These are phyloP conservation scores for Talaromyces sp. DNA, from an alignment of 2,329 filamentous ascomycete genomes.

Conservation along the genomic window DNA sequence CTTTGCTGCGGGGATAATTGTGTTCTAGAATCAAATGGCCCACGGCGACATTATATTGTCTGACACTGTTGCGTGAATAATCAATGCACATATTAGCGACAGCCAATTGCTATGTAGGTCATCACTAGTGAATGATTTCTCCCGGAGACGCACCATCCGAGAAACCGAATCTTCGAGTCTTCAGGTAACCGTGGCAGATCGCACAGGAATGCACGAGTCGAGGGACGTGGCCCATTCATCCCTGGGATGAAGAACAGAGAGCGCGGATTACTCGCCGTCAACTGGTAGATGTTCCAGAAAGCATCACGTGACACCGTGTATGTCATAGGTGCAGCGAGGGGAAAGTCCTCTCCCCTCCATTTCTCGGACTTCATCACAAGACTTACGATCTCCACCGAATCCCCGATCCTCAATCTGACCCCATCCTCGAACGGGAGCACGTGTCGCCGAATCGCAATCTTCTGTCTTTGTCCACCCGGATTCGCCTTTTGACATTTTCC, in stretches of 20 bases:
- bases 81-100: no score
- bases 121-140: background rate
- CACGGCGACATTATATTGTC: constrained; percentile 58
- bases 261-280: background rate
- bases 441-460: background rate
- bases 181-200: constrained; percentile 56
- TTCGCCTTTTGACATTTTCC: background rate
- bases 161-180: constrained; percentile 82
- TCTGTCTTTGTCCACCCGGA: background rate
- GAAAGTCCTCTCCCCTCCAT: constrained; percentile 30
- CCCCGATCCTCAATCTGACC: background rate
- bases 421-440: background rate
- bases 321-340: constrained; percentile 41
- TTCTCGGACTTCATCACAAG: constrained; percentile 18
- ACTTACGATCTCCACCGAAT: constrained; percentile 2
- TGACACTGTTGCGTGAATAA: constrained; percentile 52
- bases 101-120: background rate
- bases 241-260: constrained; percentile 6
- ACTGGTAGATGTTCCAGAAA: background rate
- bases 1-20: constrained; percentile 52
- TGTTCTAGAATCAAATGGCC: constrained; percentile 71
- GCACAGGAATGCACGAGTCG: constrained; percentile 66
- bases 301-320: constrained; percentile 41
- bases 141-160: constrained; percentile 75
- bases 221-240: constrained; percentile 63